Evolutionary conservation across 371 early-diverging fungal genomes (phyloP).

Genomic region (Chytridium lagenaria): DNA sequence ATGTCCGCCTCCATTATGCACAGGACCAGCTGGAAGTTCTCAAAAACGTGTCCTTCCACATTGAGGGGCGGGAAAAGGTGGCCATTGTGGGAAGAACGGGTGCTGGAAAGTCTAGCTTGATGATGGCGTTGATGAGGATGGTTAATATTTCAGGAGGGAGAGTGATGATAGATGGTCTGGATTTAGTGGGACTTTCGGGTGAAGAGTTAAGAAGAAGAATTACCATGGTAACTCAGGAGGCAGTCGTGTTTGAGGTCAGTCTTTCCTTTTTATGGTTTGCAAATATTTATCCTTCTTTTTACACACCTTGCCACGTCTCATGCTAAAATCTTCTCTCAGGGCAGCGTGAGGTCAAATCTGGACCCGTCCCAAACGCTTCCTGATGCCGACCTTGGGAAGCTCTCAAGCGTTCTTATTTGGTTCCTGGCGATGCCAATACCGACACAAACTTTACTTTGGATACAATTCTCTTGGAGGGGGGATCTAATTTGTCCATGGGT

Average conservation of each 20-base stretch:
- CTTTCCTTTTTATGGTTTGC: background rate
- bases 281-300: background rate
- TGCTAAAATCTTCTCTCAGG: constrained; percentile 17
- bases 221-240: constrained; percentile 67
- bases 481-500: constrained; percentile 54
- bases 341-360: constrained; percentile 48
- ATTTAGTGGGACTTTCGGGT: constrained; percentile 55
- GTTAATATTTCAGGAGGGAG: constrained; percentile 51
- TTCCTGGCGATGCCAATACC: constrained; percentile 20
- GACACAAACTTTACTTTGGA: constrained; percentile 40
- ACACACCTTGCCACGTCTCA: background rate
- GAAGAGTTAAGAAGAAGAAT: constrained; percentile 58
- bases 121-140: constrained; percentile 65
- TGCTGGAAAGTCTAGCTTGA: constrained; percentile 65
- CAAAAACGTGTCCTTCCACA: constrained; percentile 64
- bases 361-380: constrained; percentile 66
- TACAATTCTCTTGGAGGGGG: constrained; percentile 41
- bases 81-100: constrained; percentile 81
- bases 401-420: constrained; percentile 61
- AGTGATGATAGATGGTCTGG: constrained; percentile 65
- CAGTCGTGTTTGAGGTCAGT: constrained; percentile 47
- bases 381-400: constrained; percentile 69
- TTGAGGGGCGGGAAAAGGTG: constrained; percentile 77
- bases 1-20: constrained; percentile 44
- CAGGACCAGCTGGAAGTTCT: constrained; percentile 53